phyloP scores from a whole-genome alignment of 352 stramenopile genomes.

The Blastocystis sp. region DNA sequence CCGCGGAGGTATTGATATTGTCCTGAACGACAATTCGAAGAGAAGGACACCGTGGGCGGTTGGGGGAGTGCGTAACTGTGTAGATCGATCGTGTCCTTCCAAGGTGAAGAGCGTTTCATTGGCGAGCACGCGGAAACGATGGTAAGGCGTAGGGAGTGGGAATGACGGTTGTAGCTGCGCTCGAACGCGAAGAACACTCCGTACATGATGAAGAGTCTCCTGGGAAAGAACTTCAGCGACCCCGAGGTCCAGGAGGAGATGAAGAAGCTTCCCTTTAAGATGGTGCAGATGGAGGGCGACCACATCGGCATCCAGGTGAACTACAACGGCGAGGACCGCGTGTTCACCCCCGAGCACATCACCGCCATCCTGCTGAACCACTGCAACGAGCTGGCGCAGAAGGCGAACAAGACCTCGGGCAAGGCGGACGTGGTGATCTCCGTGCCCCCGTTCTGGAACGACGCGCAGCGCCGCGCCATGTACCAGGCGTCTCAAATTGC shows the following conservation, averaged over 20 bases:
- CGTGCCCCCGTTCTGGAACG: slow-evolving; percentile 92
- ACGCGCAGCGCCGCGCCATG: slow-evolving; percentile 90
- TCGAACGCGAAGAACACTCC: slow-evolving; percentile 97
- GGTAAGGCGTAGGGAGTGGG: slow-evolving; percentile 75
- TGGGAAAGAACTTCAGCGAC: slow-evolving; percentile 92
- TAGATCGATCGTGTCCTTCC: slow-evolving; percentile 73
- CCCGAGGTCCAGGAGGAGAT: slow-evolving; percentile 91
- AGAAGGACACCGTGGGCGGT: slow-evolving; percentile 88
- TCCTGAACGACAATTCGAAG: slow-evolving; percentile 98
- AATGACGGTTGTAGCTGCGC: slow-evolving; percentile 75
- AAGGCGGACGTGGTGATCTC: slow-evolving; percentile 76
- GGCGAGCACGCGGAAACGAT: slow-evolving; percentile 85
- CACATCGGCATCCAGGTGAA: slow-evolving; percentile 83
- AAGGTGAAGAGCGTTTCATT: slow-evolving; percentile 82
- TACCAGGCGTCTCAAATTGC: slow-evolving; percentile 88
- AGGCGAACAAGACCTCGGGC: slow-evolving; percentile 83
- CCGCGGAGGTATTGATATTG: slow-evolving; percentile 89
- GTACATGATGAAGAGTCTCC: slow-evolving; percentile 90
- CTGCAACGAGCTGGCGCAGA: slow-evolving; percentile 87
- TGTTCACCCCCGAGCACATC: slow-evolving; percentile 90
- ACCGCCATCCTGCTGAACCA: slow-evolving; percentile 95
- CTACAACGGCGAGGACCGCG: slow-evolving; percentile 85
- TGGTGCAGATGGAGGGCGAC: slow-evolving; percentile 81
- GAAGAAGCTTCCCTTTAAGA: slow-evolving; percentile 83
- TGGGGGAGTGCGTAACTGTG: slow-evolving; percentile 71